These are phyloP conservation scores for Ambrosia hybrid DNA, from an alignment of 140 eudicot species.

Conservation along the genomic window DNA sequence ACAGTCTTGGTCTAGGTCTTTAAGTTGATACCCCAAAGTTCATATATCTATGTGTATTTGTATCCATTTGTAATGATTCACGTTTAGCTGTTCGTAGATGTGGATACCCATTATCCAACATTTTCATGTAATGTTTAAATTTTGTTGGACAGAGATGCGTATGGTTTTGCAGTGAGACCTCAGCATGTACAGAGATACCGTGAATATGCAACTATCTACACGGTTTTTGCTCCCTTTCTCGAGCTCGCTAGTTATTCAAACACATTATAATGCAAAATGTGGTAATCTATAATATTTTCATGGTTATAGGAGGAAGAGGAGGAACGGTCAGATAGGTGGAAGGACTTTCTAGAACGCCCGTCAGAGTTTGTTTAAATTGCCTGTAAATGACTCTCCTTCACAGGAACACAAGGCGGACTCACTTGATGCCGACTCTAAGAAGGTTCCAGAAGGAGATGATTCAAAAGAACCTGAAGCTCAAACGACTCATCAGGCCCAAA, in stretches of 20 bases:
- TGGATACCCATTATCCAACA: not conserved
- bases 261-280: conserved; percentile 4
- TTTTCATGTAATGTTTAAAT: conserved; percentile 3
- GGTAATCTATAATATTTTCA: not conserved
- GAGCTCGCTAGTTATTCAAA: conserved; percentile 17
- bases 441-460: conserved; percentile 28
- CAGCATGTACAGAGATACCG: conserved; percentile 93
- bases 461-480: conserved; percentile 24
- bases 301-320: conserved; percentile 84
- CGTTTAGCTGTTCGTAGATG: not conserved
- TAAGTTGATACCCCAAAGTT: not conserved
- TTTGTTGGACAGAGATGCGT: conserved; percentile 75
- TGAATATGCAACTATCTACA: conserved; percentile 89
- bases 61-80: not conserved
- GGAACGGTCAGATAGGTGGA: conserved; percentile 97
- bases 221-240: conserved; percentile 41
- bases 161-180: conserved; percentile 95
- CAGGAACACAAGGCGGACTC: conserved; percentile 28
- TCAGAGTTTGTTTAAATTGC: conserved; percentile 53
- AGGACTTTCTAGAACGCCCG: conserved; percentile 64
- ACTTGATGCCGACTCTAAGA: not conserved
- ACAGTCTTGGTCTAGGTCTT: not conserved
- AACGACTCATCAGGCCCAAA: conserved; percentile 43
- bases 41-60: not conserved
- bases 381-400: conserved; percentile 30